Evolutionary conservation across 768 basidiomycete genomes (phyloP).

Genomic region (Glaciozyma martinii): DNA sequence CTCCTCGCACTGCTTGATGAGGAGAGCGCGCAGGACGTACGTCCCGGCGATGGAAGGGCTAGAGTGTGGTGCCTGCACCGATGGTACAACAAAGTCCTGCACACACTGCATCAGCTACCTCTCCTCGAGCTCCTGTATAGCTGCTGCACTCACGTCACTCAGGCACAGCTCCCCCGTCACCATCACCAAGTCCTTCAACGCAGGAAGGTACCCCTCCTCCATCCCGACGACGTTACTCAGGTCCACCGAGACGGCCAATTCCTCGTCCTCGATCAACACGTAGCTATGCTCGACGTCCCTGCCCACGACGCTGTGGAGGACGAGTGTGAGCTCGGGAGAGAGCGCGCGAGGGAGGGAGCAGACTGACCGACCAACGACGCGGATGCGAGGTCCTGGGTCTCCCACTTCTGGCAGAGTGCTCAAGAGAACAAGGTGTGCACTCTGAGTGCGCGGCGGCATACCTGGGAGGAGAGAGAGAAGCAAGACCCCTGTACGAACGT

Average conservation of each 20-base stretch:
- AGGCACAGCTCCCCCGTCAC: background rate
- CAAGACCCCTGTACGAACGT: too few relatives aligned
- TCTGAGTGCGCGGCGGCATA: too few relatives aligned
- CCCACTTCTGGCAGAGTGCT: background rate
- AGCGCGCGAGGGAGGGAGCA: background rate
- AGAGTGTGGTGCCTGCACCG: background rate
- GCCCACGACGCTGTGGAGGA: background rate
- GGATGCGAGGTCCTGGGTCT: background rate
- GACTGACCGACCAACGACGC: conserved; percentile 1
- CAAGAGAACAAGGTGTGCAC: background rate
- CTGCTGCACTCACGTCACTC: background rate
- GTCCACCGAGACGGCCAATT: background rate
- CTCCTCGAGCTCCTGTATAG: too few relatives aligned
- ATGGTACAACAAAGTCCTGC: background rate
- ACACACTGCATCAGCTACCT: too few relatives aligned
- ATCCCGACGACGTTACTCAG: background rate
- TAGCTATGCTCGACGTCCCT: background rate
- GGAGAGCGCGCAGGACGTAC: background rate
- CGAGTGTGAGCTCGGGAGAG: background rate
- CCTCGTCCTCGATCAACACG: background rate
- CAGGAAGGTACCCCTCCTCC: background rate
- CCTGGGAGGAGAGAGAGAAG: too few relatives aligned
- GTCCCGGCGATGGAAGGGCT: background rate
- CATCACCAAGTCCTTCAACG: conserved; percentile 14
- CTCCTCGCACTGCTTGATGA: background rate